Evolutionary conservation across 805 yeast species (phyloP).

Genomic region (Saccharomycopsis oosterbeekiorum): DNA sequence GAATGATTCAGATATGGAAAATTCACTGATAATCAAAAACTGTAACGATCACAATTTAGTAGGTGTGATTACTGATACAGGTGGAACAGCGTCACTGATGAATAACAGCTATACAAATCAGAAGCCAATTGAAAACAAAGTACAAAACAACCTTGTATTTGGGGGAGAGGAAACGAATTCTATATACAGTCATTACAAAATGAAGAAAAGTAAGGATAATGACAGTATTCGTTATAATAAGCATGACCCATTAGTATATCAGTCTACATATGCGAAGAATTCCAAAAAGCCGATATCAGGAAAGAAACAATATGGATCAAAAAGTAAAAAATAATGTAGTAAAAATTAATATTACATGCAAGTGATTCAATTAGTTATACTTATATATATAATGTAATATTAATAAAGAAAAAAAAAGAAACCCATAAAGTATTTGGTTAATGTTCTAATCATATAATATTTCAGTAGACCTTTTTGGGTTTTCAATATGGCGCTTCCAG

Average conservation of each 20-base stretch:
- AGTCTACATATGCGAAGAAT: not conserved
- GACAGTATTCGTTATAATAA: not conserved
- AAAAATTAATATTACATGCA: not conserved
- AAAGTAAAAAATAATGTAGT: not conserved
- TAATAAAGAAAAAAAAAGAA: not conserved
- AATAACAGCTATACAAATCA: no score
- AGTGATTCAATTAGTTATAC: not conserved
- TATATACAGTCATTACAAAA: no score
- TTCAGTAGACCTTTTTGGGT: not conserved
- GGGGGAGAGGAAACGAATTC: no score
- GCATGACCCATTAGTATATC: not conserved
- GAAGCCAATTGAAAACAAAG: no score
- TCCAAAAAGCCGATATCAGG: not conserved
- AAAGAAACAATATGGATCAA: not conserved
- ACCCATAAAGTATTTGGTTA: not conserved
- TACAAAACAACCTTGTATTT: no score
- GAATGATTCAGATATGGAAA: not conserved
- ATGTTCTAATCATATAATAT: not conserved
- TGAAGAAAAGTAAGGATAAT: not conserved
- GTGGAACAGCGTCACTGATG: not conserved
- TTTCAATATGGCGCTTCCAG: not conserved
- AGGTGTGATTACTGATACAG: not conserved
- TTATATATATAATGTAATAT: not conserved
- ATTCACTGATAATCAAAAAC: not conserved
- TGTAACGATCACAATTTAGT: no score